A percentile compares a stretch with the other conserved stretches of the same genome.
Evolutionary conservation across 345 rosid genomes (phyloP).

Genomic region (Euclidium syriacum): DNA sequence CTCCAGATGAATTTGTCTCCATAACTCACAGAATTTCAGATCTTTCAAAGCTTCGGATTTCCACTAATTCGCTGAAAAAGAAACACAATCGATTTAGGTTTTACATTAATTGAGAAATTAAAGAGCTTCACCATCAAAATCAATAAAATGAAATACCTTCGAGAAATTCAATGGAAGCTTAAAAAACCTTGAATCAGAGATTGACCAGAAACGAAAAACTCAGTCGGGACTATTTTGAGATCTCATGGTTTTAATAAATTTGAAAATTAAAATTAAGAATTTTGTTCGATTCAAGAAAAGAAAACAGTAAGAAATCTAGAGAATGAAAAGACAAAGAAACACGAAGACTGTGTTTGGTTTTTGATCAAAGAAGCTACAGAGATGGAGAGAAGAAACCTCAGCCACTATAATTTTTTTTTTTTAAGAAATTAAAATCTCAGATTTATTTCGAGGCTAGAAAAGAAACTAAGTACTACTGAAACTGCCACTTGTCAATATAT

Average conservation of each 20-base stretch:
- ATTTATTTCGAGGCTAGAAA: constrained; percentile 21
- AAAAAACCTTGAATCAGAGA: background rate
- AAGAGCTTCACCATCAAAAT: no score
- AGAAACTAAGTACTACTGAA: background rate
- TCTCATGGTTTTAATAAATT: background rate
- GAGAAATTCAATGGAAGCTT: background rate
- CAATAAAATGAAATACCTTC: background rate
- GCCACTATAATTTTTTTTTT: constrained; percentile 17
- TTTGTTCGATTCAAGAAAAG: background rate
- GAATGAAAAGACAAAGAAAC: background rate
- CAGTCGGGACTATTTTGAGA: constrained; percentile 14
- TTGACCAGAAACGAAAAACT: constrained; percentile 7
- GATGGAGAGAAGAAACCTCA: constrained; percentile 26
- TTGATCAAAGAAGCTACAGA: constrained; percentile 16
- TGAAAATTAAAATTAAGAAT: background rate
- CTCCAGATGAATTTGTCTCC: constrained; percentile 34
- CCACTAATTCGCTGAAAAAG: background rate
- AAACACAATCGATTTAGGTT: background rate
- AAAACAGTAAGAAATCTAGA: background rate
- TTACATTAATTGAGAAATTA: background rate
- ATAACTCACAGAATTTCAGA: constrained; percentile 18
- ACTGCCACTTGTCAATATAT: background rate
- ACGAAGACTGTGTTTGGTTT: background rate
- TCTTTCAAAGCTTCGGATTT: background rate
- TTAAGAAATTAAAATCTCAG: background rate